Base-by-base conservation (phyloP, 2,329 filamentous ascomycete genomes). In the Monosporascus ibericus region DNA sequence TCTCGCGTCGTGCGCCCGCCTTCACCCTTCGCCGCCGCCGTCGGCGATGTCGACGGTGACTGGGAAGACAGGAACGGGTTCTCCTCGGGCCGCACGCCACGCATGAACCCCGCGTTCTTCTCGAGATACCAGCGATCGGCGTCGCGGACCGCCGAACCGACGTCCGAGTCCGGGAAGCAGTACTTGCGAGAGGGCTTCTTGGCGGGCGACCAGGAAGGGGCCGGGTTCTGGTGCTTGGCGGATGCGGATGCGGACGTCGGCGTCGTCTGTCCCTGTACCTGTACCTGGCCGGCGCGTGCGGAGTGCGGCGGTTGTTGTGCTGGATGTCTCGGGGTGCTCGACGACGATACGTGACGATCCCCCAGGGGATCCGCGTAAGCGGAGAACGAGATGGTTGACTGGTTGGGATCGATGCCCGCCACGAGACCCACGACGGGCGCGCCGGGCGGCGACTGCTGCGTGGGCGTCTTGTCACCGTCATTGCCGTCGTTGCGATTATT, bases 151-250 rank as follows among this genome's bases (percentile, higher is more conserved):
- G n/a, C 27, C 1, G 57, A 56, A 2, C 52, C 55, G 6, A 38
- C 51, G 9, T 60, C 61, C 6, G 61, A 60, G 22, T 57, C 53
- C 6, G 49, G 22, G 25, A 57, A 55, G 11, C 58, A 44, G 24
- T 54, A 58, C 8, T 53, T 56, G 20, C 51, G 50, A 3, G 44
- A 47, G 8, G 52, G 42, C 11, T 54, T 56, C 7, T 47, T 6
- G 55, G 47, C 34, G n/a, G 44, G 17, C 27, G 44, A 17, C 37
- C 25, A 44, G 34, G 56, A 54, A 1, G 57, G 53, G 8, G 14
- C 18, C 25, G 39, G 27, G 17, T n/a, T 5, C 8, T 30, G 27
- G 18, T 34, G 20, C 27, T 42, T 44, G 49, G 30, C 18, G n/a
- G 42, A 34, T 47, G 40, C 24, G n/a, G 49, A 17, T 24, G 40